Conservation (phyloP, 768 basidiomycete species). For the Trametes elegans region DNA sequence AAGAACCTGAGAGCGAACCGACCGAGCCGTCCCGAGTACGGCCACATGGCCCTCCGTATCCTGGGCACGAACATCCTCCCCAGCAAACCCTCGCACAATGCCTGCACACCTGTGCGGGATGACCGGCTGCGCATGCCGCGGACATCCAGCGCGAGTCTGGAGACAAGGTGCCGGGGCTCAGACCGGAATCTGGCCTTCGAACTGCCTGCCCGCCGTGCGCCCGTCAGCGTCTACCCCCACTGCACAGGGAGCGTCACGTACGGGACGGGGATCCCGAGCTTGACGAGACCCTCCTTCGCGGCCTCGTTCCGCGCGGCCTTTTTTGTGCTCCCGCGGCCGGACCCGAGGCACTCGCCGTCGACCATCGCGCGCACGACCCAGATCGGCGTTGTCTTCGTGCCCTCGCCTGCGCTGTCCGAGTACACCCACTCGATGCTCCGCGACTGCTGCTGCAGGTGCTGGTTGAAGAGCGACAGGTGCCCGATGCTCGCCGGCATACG, state of each 20-base stretch:
- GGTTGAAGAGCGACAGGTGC: slow-evolving; percentile 80
- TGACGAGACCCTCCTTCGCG: slow-evolving; percentile 67
- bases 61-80: slow-evolving; percentile 8
- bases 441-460: slow-evolving; percentile 59
- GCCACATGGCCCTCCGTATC: neutral
- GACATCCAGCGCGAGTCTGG: slow-evolving; percentile 32
- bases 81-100: slow-evolving; percentile 41
- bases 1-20: slow-evolving; percentile 5
- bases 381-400: slow-evolving; percentile 67
- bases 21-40: neutral
- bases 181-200: slow-evolving; percentile 7
- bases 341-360: slow-evolving; percentile 56
- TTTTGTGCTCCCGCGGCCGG: slow-evolving; percentile 72
- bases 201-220: slow-evolving; percentile 15
- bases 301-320: slow-evolving; percentile 80
- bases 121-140: slow-evolving; percentile 36
- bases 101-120: slow-evolving; percentile 65
- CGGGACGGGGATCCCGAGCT: slow-evolving; percentile 50
- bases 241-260: slow-evolving; percentile 15
- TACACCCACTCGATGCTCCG: slow-evolving; percentile 72
- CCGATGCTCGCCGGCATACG: slow-evolving; percentile 42
- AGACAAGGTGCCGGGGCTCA: slow-evolving; percentile 28
- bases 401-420: slow-evolving; percentile 43
- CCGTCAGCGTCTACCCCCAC: neutral
- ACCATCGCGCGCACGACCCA: slow-evolving; percentile 70